Percentiles rank a stretch among this genome's conserved stretches.
These are phyloP conservation scores for Phialemoniopsis sp. DNA, from an alignment of 2,329 filamentous ascomycete genomes.

Conservation along the genomic window DNA sequence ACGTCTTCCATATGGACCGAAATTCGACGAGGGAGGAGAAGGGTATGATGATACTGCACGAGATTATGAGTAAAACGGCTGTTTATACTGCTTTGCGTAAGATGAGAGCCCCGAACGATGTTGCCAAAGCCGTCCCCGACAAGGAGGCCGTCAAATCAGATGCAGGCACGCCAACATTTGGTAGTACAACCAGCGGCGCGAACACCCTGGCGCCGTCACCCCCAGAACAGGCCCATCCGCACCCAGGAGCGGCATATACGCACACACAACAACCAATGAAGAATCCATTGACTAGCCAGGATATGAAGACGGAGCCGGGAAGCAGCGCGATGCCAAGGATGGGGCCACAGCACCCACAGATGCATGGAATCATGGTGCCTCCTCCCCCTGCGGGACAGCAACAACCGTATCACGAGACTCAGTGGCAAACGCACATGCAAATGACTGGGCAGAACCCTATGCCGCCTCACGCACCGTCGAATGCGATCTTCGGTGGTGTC, in stretches of 20 bases:
- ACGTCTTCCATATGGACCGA: constrained; percentile 60
- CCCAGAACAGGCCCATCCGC: constrained; percentile 1
- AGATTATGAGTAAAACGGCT: constrained; percentile 57
- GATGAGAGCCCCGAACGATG: constrained; percentile 45
- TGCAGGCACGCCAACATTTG: constrained; percentile 1
- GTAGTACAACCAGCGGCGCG: too few relatives aligned
- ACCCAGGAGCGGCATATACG: neutral
- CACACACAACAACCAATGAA: constrained; percentile 2
- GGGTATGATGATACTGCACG: constrained; percentile 53
- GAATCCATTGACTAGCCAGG: constrained; percentile 3
- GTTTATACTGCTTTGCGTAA: constrained; percentile 57
- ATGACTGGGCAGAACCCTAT: constrained; percentile 1
- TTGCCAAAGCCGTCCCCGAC: constrained; percentile 30
- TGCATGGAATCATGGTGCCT: constrained; percentile 3
- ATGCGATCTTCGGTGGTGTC: too few relatives aligned
- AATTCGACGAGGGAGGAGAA: constrained; percentile 51
- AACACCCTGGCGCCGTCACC: neutral
- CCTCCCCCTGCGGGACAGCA: too few relatives aligned
- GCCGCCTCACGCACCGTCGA: too few relatives aligned
- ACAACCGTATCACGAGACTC: neutral
- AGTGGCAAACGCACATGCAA: neutral
- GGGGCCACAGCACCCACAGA: neutral
- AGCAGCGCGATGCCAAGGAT: constrained; percentile 1
- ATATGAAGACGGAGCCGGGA: constrained; percentile 11
- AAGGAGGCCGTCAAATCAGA: constrained; percentile 27